A percentile compares a stretch with the other conserved stretches of the same genome.
phyloP scores from a whole-genome alignment of 108 stramenopile species.

The Skeletonema costatum region DNA sequence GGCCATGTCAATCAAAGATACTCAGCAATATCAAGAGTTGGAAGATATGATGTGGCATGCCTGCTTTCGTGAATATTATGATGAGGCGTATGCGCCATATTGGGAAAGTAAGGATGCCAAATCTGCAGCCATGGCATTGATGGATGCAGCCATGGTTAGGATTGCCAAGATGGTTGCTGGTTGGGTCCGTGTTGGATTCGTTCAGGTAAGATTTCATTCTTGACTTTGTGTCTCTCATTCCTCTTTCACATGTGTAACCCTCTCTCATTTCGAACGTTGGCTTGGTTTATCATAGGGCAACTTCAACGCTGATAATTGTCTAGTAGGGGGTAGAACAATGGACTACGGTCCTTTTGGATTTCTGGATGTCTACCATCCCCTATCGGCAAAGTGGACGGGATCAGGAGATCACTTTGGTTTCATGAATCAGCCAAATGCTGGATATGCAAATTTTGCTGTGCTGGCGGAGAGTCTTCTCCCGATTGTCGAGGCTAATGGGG shows the following conservation, averaged over 20 bases:
- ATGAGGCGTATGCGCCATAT: conserved; percentile 67
- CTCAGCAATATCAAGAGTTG: conserved; percentile 68
- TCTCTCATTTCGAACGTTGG: no score
- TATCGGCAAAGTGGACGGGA: conserved; percentile 88
- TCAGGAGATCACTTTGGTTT: conserved; percentile 89
- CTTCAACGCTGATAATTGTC: conserved; percentile 94
- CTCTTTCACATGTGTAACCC: not conserved
- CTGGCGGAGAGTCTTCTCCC: conserved; percentile 76
- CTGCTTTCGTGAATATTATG: conserved; percentile 71
- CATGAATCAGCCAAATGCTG: conserved; percentile 86
- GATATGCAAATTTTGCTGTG: conserved; percentile 79
- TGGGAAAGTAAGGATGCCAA: conserved; percentile 52
- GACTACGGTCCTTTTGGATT: conserved; percentile 95
- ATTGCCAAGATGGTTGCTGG: conserved; percentile 78
- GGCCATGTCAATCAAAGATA: conserved; percentile 31
- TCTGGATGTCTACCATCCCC: conserved; percentile 84
- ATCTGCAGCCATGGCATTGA: conserved; percentile 55
- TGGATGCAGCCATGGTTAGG: conserved; percentile 53
- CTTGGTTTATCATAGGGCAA: conserved; percentile 58
- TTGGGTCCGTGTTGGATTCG: conserved; percentile 94
- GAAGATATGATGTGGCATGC: conserved; percentile 84
- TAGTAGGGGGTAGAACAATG: conserved; percentile 77
- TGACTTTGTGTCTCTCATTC: not conserved
- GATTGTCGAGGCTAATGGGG: conserved; percentile 63
- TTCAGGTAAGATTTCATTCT: conserved; percentile 48